Evolutionary conservation across 2,329 filamentous ascomycete genomes (phyloP), one percentile per base, ranked within the genome.

Genomic region (Sordariomycetes sp.): DNA sequence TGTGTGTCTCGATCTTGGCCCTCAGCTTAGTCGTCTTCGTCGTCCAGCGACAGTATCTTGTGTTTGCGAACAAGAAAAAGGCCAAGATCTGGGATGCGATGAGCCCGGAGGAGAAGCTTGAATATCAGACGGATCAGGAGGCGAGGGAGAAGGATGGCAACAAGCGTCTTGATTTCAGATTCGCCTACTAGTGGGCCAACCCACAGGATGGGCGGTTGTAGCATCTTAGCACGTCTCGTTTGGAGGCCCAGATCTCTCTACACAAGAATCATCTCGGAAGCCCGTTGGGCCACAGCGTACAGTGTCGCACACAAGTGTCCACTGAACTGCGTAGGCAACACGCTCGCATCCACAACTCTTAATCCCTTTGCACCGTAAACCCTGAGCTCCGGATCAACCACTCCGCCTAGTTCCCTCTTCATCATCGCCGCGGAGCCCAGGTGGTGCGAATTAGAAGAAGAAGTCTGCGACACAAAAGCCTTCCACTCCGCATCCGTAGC

Each of bases 251-350:
- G 23, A 9, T n/a, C n/a, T 25, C 6, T 14, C 27, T 4, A 3
- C 3, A 10, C 4, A 14, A 33, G 21, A 23, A 55, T 54, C 7
- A 57, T 45, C 2, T 51, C 45, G 20, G 58, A 45, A 4, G 49
- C 50, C 45, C 64, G 69, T 49, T 75, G 70, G 8, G 57, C 69
- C 33, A 71, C 48, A 45, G 68, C 69, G 40, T 74, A 75, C 6
- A 73, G 57, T 2, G 63, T 63, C 33, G 67, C 64, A 32, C 70
- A 68, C 21, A 70, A 64, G 14, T 70, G 59, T 2, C 46, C 65
- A 60, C 51, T 70, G 50, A 42, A 61, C 55, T 56, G 68, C 57
- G 68, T 53, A 3, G 68, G 68, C 21, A 72, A 47, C 11, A 70
- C 46, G 3, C 61, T 66, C 1, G 64, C 67, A 44, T 73, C 69